phyloP scores from a whole-genome alignment of 2,329 filamentous ascomycete species.

The Ilyonectria destructans region DNA sequence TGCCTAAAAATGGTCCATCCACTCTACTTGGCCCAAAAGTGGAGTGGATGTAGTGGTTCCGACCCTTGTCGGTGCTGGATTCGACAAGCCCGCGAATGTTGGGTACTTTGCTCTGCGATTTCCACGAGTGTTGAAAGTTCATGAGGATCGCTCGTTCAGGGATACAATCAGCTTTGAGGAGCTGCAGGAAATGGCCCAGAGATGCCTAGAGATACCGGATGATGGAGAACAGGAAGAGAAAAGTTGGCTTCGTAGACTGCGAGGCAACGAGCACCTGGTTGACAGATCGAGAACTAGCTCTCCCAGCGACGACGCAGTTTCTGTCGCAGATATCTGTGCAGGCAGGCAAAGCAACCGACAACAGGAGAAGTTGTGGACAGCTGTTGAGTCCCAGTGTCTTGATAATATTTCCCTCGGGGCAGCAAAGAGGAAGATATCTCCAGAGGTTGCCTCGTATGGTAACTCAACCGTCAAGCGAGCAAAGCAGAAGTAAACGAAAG shows the following conservation, averaged over 20 bases:
- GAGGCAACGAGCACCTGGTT: slow-evolving; percentile 15
- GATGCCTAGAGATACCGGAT: slow-evolving; percentile 11
- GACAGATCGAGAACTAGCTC: slow-evolving; percentile 21
- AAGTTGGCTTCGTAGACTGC: slow-evolving; percentile 11
- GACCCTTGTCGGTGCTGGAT: slow-evolving; percentile 53
- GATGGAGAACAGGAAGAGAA: slow-evolving; percentile 19
- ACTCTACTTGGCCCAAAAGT: too few relatives aligned
- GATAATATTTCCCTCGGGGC: slow-evolving; percentile 17
- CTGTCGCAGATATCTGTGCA: slow-evolving; percentile 16
- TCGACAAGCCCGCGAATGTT: slow-evolving; percentile 76
- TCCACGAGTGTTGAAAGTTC: slow-evolving; percentile 13
- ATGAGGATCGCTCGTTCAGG: slow-evolving; percentile 11
- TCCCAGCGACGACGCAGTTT: slow-evolving; percentile 20
- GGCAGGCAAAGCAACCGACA: slow-evolving; percentile 1
- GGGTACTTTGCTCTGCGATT: slow-evolving; percentile 80
- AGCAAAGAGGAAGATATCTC: slow-evolving; percentile 18
- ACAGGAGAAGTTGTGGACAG: too few relatives aligned
- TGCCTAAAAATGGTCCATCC: too few relatives aligned
- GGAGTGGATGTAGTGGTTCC: too few relatives aligned
- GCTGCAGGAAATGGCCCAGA: slow-evolving; percentile 5
- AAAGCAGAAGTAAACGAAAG: slow-evolving; percentile 16
- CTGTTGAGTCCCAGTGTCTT: slow-evolving; percentile 14
- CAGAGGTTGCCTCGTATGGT: slow-evolving; percentile 18
- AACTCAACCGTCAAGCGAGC: slow-evolving; percentile 18
- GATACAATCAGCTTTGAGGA: slow-evolving; percentile 11